Conservation (phyloP, 169 alveolate genomes). For the Plasmodium inui region DNA sequence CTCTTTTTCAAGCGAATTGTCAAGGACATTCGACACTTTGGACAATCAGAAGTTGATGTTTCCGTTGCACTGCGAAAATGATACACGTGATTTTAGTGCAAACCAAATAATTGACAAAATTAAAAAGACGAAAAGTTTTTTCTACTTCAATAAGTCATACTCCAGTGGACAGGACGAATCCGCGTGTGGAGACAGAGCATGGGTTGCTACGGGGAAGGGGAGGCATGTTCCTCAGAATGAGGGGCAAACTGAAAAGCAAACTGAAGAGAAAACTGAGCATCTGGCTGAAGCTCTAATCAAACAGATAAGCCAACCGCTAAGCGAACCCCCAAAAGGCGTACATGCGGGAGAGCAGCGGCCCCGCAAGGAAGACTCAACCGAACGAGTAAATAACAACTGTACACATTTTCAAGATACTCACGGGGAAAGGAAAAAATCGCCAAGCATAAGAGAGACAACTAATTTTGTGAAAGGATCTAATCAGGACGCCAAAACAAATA, state of each 20-base stretch:
- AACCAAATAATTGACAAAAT: slow-evolving; percentile 56
- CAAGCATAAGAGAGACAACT: background rate
- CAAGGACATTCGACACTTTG: slow-evolving; percentile 33
- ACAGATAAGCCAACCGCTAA: background rate
- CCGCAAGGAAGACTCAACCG: background rate
- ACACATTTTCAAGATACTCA: background rate
- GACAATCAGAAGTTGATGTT: slow-evolving; percentile 22
- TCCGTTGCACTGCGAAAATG: slow-evolving; percentile 35
- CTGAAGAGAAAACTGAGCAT: background rate
- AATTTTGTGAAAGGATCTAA: background rate
- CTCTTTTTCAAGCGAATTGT: slow-evolving; percentile 37
- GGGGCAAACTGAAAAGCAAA: background rate
- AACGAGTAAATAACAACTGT: background rate
- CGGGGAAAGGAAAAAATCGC: background rate
- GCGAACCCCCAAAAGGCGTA: background rate
- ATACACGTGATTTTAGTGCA: background rate
- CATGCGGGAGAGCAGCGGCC: background rate
- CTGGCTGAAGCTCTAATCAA: background rate
- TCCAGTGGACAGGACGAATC: slow-evolving; percentile 11
- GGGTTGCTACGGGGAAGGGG: background rate
- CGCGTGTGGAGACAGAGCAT: background rate
- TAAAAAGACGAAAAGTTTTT: slow-evolving; percentile 60
- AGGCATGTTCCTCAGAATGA: background rate
- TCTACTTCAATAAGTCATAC: slow-evolving; percentile 29
- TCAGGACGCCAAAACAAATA: background rate